Evolutionary conservation across 176 grass and related monocot genomes (phyloP).

Genomic region (Oryza glumipatula): DNA sequence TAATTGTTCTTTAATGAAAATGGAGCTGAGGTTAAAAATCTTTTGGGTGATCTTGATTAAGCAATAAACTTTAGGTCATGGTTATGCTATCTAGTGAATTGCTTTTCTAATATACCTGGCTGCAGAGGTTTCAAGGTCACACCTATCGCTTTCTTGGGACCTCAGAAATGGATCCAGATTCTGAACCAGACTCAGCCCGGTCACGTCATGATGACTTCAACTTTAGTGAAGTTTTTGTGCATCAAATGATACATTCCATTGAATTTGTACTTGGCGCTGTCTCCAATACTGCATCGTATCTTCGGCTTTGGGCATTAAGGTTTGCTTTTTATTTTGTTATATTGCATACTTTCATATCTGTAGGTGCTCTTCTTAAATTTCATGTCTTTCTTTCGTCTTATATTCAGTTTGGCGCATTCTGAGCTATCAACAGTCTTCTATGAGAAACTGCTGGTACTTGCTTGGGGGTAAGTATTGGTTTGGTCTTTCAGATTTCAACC

Average conservation of each 20-base stretch:
- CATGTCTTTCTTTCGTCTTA: constrained; percentile 24
- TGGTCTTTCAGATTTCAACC: background rate
- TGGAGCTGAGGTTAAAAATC: background rate
- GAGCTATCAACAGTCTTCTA: constrained; percentile 99
- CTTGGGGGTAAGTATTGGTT: constrained; percentile 79
- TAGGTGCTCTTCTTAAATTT: constrained; percentile 39
- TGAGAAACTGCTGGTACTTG: constrained; percentile 93
- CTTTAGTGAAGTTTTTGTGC: constrained; percentile 98
- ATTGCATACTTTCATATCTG: background rate
- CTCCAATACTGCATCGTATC: constrained; percentile 99
- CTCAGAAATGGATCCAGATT: constrained; percentile 92
- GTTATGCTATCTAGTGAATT: background rate
- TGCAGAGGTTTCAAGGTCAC: constrained; percentile 96
- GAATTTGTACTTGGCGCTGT: constrained; percentile 99
- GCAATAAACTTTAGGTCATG: constrained; percentile 23
- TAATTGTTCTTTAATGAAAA: background rate
- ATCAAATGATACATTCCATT: constrained; percentile 99
- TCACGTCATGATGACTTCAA: constrained; percentile 91
- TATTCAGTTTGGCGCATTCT: constrained; percentile 95
- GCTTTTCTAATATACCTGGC: constrained; percentile 30
- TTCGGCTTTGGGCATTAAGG: constrained; percentile 99
- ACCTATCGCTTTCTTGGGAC: constrained; percentile 91
- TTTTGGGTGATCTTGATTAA: background rate
- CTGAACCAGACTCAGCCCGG: constrained; percentile 95
- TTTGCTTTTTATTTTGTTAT: constrained; percentile 43